Percentiles rank a stretch among this genome's conserved stretches.
phyloP scores from a whole-genome alignment of 2,329 filamentous ascomycete species.

The Boeremia lycopersici region DNA sequence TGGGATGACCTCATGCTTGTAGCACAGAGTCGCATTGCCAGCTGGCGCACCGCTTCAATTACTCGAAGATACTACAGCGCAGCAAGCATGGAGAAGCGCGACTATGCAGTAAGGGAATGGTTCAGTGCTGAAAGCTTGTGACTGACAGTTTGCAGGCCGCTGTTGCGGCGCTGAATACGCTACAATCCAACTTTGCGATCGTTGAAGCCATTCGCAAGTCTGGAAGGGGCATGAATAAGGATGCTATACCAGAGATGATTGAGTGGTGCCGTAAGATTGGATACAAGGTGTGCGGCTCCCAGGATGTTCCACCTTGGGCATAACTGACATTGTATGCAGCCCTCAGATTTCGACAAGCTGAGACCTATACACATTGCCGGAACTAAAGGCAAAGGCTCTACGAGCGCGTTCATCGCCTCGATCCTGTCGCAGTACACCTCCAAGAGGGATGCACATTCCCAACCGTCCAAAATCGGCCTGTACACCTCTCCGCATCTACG shows the following conservation, averaged over 20 bases:
- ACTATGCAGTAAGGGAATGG: constrained; percentile 40
- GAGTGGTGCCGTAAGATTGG: constrained; percentile 78
- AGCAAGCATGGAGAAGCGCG: constrained; percentile 39
- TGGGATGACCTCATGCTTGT: constrained; percentile 42
- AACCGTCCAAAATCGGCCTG: constrained; percentile 68
- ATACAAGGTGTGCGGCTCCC: constrained; percentile 65
- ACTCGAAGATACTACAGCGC: constrained; percentile 24
- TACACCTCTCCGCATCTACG: constrained; percentile 88
- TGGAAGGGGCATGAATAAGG: constrained; percentile 73
- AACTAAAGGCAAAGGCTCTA: constrained; percentile 93
- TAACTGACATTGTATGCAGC: constrained; percentile 49
- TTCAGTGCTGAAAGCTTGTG: background rate
- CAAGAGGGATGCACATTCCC: constrained; percentile 41
- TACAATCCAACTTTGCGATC: constrained; percentile 79
- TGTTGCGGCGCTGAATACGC: constrained; percentile 72
- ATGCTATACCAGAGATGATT: constrained; percentile 80
- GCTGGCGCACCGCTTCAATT: constrained; percentile 17
- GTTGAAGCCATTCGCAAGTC: constrained; percentile 79
- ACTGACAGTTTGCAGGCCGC: constrained; percentile 61
- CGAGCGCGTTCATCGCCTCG: constrained; percentile 80
- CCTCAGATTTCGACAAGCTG: constrained; percentile 64
- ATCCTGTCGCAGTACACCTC: constrained; percentile 71
- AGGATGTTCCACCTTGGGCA: background rate
- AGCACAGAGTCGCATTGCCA: constrained; percentile 28
- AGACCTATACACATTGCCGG: constrained; percentile 84